Percentiles rank a stretch among this genome's conserved stretches.
These are phyloP conservation scores for Astraeus odoratus DNA, from an alignment of 768 basidiomycete genomes.

Conservation along the genomic window DNA sequence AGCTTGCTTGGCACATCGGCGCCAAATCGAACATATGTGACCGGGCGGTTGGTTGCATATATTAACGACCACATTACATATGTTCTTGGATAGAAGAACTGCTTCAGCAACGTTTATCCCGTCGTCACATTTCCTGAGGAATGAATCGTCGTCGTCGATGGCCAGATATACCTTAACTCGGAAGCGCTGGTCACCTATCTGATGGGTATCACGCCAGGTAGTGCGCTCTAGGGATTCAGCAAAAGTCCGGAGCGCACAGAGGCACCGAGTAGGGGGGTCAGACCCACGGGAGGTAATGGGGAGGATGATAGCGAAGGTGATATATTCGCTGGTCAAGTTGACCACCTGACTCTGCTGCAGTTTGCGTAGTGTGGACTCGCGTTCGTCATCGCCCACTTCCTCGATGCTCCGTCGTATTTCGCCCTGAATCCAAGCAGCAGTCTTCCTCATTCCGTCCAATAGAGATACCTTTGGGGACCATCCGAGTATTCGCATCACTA, in stretches of 20 bases:
- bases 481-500: slow-evolving; percentile 23
- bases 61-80: slow-evolving; percentile 32
- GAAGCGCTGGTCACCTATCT: slow-evolving; percentile 27
- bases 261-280: slow-evolving; percentile 29
- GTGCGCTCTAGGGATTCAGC: slow-evolving; percentile 38
- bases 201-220: slow-evolving; percentile 37
- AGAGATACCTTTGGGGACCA: slow-evolving; percentile 40
- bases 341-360: slow-evolving; percentile 34
- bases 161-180: slow-evolving; percentile 42
- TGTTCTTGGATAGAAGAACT: slow-evolving; percentile 31
- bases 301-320: slow-evolving; percentile 46
- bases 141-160: slow-evolving; percentile 43
- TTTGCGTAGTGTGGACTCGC: slow-evolving; percentile 12
- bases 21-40: slow-evolving; percentile 48
- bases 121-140: slow-evolving; percentile 23
- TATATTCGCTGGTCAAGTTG: slow-evolving; percentile 26
- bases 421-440: slow-evolving; percentile 40
- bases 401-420: slow-evolving; percentile 26
- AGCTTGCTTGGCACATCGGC: slow-evolving; percentile 41
- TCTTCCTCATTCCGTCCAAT: slow-evolving; percentile 40
- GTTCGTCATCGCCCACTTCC: slow-evolving; percentile 5
- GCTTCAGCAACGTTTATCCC: slow-evolving; percentile 28
- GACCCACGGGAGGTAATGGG: slow-evolving; percentile 50
- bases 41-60: slow-evolving; percentile 36
- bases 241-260: slow-evolving; percentile 36